A percentile compares a stretch with the other conserved stretches of the same genome.
Evolutionary conservation across 768 basidiomycete species (phyloP).

Genomic region (Lactifluus hygrophoroides): DNA sequence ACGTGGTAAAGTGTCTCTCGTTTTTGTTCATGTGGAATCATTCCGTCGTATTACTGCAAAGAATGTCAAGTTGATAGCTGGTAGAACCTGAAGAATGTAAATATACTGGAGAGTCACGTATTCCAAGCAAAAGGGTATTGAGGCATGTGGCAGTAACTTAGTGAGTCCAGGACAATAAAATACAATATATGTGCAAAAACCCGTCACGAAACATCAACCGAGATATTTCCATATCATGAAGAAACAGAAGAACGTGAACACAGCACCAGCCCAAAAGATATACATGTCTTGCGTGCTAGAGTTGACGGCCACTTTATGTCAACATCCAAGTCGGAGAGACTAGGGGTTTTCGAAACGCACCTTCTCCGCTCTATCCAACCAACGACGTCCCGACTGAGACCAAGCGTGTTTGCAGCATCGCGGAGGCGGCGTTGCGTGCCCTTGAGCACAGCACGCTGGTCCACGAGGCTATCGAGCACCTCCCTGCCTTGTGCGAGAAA

Average conservation of each 20-base stretch:
- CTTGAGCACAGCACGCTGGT: constrained; percentile 89
- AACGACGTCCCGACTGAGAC: constrained; percentile 89
- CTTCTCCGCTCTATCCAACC: constrained; percentile 95
- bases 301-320: neutral
- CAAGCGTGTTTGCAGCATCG: constrained; percentile 89
- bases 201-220: constrained; percentile 34
- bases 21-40: neutral
- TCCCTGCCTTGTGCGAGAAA: constrained; percentile 90
- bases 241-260: constrained; percentile 89
- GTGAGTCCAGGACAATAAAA: neutral
- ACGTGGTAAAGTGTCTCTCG: neutral
- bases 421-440: constrained; percentile 84
- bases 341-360: constrained; percentile 37
- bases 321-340: neutral
- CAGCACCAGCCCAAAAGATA: constrained; percentile 79
- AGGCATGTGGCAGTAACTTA: too few relatives aligned
- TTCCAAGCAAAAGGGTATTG: too few relatives aligned
- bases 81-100: too few relatives aligned
- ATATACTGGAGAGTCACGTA: neutral
- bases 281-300: constrained; percentile 89
- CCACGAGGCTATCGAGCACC: constrained; percentile 84
- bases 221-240: constrained; percentile 89
- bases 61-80: too few relatives aligned
- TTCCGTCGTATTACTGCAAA: too few relatives aligned
- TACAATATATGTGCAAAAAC: neutral